Evolutionary conservation across 257 asterid genomes (phyloP), one percentile per base, ranked within the genome.

Genomic region (Nicotiana obtusifolia): DNA sequence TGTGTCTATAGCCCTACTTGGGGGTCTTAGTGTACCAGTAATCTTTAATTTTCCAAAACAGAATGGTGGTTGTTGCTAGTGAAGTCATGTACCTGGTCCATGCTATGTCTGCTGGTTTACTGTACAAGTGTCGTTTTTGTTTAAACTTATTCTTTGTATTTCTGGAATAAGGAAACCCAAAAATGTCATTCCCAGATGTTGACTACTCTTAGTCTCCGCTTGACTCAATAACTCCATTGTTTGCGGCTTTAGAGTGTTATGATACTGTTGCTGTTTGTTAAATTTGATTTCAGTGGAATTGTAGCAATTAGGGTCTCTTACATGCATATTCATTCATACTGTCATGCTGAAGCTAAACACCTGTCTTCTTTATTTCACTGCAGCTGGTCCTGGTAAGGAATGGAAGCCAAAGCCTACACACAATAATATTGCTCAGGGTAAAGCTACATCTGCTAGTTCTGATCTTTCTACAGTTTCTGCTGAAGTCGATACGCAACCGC

Each of bases 361-460:
- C 54, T 35, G 17, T 67, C 31, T 79, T 79, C 16, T 78, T 57
- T 87, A 17, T 81, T 83, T 85, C 86, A 19, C 59, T 75, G 80
- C 88, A 91, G 93, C 83, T 77, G 92, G 90, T 82, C 89, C 91
- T 86, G 89, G 83, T 77, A 93, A 87, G 87, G 97, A 92, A 90
- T 93, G 98, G 98, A 93, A 94, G 84, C 98, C 96, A 53, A 93
- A 92, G 87, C 84, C 97, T 76, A 44, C 90, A 14, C 88, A 87
- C 87, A 81, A 91, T 88, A 83, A 77, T 84, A 76, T 66, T 67
- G 77, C 87, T 86, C 90, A 86, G 78, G 89, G 84, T 75, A 83
- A 84, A 31, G 79, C 13, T 49, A 8, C 33, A 77, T 57, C 81
- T 77, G 69, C 82, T 65, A 81, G 86, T 81, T 87, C 91, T 47